phyloP scores from a whole-genome alignment of 805 yeast species.

The Metschnikowia borealis region DNA sequence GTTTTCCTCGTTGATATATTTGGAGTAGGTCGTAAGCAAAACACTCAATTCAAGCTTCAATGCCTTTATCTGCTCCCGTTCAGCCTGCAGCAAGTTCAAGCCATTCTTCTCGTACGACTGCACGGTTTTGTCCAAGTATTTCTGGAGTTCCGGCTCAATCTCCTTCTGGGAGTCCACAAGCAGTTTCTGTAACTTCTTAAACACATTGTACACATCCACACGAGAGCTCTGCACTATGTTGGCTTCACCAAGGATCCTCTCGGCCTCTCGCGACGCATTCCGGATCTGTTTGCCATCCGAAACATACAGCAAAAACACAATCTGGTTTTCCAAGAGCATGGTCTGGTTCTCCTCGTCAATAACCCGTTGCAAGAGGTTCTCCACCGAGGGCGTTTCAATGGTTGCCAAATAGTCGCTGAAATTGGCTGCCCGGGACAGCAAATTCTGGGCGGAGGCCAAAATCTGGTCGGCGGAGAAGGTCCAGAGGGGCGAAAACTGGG shows the following conservation, averaged over 20 bases:
- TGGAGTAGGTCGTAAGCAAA: slow-evolving; percentile 53
- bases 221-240: slow-evolving; percentile 64
- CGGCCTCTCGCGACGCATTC: slow-evolving; percentile 66
- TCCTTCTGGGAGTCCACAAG: slow-evolving; percentile 20
- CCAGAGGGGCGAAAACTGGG: slow-evolving; percentile 48
- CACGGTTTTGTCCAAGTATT: slow-evolving; percentile 55
- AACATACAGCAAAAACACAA: slow-evolving; percentile 71
- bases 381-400: slow-evolving; percentile 49
- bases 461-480: slow-evolving; percentile 52
- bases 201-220: slow-evolving; percentile 57
- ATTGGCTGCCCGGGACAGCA: slow-evolving; percentile 39
- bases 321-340: slow-evolving; percentile 43
- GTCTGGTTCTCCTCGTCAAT: slow-evolving; percentile 50
- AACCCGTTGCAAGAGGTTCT: slow-evolving; percentile 50
- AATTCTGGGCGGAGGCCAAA: slow-evolving; percentile 33
- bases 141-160: slow-evolving; percentile 49
- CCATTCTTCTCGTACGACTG: slow-evolving; percentile 65
- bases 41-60: slow-evolving; percentile 58
- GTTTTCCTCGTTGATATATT: slow-evolving; percentile 68
- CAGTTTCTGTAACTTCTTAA: slow-evolving; percentile 48
- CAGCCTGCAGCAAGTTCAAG: slow-evolving; percentile 52
- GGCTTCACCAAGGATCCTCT: slow-evolving; percentile 51
- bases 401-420: slow-evolving; percentile 54
- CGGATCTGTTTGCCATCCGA: slow-evolving; percentile 61
- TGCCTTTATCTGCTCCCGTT: slow-evolving; percentile 53